Base-by-base conservation (phyloP, 768 basidiomycete genomes). In the Hebeloma cylindrosporum region DNA sequence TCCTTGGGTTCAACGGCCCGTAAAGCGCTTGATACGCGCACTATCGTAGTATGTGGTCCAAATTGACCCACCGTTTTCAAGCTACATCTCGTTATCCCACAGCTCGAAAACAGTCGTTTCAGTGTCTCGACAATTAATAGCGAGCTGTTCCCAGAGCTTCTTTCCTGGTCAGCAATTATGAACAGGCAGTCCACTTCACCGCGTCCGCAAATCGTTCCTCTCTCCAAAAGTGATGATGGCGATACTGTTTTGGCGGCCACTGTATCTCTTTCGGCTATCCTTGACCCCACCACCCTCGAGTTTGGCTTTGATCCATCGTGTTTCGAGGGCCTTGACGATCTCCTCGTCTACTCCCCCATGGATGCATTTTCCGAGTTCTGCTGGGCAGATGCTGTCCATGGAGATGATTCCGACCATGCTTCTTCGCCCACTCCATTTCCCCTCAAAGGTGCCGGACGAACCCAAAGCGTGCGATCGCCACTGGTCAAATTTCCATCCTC, bases 301-400 rank as follows among this genome's bases (percentile, higher is more conserved):
- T 53, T 68, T 36, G 68, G 62, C 7, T 69, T 72, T 42, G 66
- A 73, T 55, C 26, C 55, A 25, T 61, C 65, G 36, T 68, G 67
- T 48, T 52, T 73, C 20, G 60, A 67, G 17, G 71, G 71, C 6
- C 60, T 73, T 9, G 71, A 71, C 30, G 63, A 67, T 40, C 51
- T 58, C 13, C 61, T 72, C 16, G 54, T 71, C 7, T 62, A 64
- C 33, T 61, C 60, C 17, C 72, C 72, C 2, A 45, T 48, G 14
- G 63, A 66, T 17, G 65, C 70, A 8, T 72, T 67, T 45, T 57
- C 65, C 5, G 62, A 67, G 10, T 47, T 60, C n/a, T 70, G 69
- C 48, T 72, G 70, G 70, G 53, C 58, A 25, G 56, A 62, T 38
- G 59, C 51, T 22, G 48, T 51, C 23, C 48, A 39, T 10, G 22